These are phyloP conservation scores for Monosporascus sp. DNA, from an alignment of 2,329 filamentous ascomycete genomes.

Conservation along the genomic window DNA sequence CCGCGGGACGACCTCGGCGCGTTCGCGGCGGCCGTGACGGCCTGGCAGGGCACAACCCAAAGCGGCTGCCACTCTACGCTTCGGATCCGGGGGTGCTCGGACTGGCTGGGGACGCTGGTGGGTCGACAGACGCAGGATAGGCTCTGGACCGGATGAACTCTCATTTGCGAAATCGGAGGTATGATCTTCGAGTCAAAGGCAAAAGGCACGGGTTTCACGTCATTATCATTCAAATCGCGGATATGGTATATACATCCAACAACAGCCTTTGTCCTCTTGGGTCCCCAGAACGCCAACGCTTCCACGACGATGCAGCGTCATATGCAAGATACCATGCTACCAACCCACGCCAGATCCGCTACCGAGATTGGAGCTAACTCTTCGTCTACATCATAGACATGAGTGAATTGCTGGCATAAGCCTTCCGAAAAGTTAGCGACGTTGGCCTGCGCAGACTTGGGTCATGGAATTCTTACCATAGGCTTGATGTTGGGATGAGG, in stretches of 20 bases:
- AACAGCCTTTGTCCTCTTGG: constrained; percentile 11
- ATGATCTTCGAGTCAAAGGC: no score
- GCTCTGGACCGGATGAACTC: constrained; percentile 42
- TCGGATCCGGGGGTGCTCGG: constrained; percentile 50
- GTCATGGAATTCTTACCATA: constrained; percentile 55
- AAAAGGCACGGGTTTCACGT: no score
- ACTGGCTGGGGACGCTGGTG: constrained; percentile 58
- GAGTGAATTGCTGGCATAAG: constrained; percentile 79
- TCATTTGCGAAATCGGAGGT: no score
- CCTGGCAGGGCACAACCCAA: constrained; percentile 50
- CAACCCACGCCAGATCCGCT: constrained; percentile 16
- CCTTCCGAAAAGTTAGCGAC: constrained; percentile 41
- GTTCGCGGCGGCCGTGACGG: constrained; percentile 60
- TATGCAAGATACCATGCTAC: constrained; percentile 25
- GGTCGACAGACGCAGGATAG: constrained; percentile 41
- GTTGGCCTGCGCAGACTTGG: background rate
- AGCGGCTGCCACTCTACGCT: constrained; percentile 44
- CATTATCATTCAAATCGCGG: constrained; percentile 10
- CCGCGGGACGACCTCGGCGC: constrained; percentile 54
- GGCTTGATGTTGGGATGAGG: constrained; percentile 93
- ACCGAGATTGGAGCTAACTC: constrained; percentile 7
- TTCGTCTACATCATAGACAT: constrained; percentile 64
- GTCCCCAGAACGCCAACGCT: constrained; percentile 28
- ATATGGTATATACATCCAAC: constrained; percentile 16
- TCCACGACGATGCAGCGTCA: constrained; percentile 20